Evolutionary conservation across 148 eudicot genomes (phyloP).

Genomic region (Limonium bicolor): DNA sequence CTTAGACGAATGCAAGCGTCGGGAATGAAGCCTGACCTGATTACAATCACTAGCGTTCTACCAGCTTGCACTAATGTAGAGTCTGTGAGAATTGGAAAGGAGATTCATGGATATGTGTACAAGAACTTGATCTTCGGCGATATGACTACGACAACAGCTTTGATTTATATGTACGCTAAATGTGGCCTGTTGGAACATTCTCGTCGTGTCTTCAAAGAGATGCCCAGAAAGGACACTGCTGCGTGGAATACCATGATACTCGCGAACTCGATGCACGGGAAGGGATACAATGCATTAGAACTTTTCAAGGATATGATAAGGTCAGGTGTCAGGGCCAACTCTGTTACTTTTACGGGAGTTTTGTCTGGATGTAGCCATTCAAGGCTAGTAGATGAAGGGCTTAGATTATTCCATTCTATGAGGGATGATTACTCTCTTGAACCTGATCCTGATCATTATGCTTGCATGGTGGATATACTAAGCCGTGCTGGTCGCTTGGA

Average conservation of each 20-base stretch:
- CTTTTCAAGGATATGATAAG: conserved; percentile 40
- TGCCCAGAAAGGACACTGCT: conserved; percentile 40
- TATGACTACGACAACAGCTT: conserved; percentile 43
- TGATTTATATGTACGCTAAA: conserved; percentile 61
- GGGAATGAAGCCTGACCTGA: conserved; percentile 51
- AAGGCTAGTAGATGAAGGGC: conserved; percentile 54
- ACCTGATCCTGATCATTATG: conserved; percentile 62
- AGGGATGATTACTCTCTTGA: conserved; percentile 32
- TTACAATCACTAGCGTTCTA: conserved; percentile 47
- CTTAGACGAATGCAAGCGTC: conserved; percentile 38
- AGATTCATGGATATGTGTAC: conserved; percentile 43
- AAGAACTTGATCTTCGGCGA: conserved; percentile 38
- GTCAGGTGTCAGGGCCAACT: conserved; percentile 39
- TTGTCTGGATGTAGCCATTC: conserved; percentile 78
- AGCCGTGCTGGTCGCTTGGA: conserved; percentile 59
- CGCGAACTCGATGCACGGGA: conserved; percentile 63
- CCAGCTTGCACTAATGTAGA: conserved; percentile 54
- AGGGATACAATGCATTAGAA: conserved; percentile 41
- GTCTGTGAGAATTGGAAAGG: conserved; percentile 53
- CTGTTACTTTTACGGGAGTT: conserved; percentile 61
- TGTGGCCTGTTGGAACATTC: conserved; percentile 56
- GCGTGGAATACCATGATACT: conserved; percentile 78
- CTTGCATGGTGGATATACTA: conserved; percentile 61
- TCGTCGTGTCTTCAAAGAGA: conserved; percentile 26
- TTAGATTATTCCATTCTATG: conserved; percentile 45